phyloP scores from a whole-genome alignment of 495 filamentous ascomycete genomes.

The Aspergillus saccharolyticus region DNA sequence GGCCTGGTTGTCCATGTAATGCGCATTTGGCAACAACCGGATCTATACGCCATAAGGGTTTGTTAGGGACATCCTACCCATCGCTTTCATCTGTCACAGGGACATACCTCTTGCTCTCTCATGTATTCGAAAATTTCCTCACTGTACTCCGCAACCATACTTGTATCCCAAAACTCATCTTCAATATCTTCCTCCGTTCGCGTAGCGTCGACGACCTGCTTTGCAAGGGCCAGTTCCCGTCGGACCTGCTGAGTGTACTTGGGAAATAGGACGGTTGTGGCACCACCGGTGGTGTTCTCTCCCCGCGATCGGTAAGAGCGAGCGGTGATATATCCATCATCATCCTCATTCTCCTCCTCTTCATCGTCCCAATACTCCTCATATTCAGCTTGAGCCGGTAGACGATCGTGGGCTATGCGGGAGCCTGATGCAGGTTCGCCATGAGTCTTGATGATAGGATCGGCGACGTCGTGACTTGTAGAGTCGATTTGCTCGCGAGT shows the following conservation, averaged over 20 bases:
- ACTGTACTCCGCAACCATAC: slow-evolving; percentile 95
- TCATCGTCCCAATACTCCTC: slow-evolving; percentile 77
- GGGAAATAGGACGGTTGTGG: slow-evolving; percentile 69
- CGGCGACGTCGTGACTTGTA: slow-evolving; percentile 11
- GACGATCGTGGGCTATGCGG: slow-evolving; percentile 17
- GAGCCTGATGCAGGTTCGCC: slow-evolving; percentile 10
- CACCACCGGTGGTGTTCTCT: slow-evolving; percentile 74
- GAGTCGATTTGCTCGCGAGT: slow-evolving; percentile 11
- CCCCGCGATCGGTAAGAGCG: slow-evolving; percentile 67
- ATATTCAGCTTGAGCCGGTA: slow-evolving; percentile 44
- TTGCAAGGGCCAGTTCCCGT: slow-evolving; percentile 66
- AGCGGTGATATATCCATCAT: slow-evolving; percentile 74
- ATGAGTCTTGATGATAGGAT: slow-evolving; percentile 7
- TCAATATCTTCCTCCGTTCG: slow-evolving; percentile 62
- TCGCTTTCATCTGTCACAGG: neutral
- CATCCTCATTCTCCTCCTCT: slow-evolving; percentile 74
- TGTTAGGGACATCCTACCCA: slow-evolving; percentile 17
- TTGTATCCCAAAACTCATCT: slow-evolving; percentile 90
- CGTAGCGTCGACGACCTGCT: slow-evolving; percentile 57
- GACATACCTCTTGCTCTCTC: slow-evolving; percentile 76
- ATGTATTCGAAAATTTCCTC: slow-evolving; percentile 95
- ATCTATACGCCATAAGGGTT: slow-evolving; percentile 45
- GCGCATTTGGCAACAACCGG: slow-evolving; percentile 73
- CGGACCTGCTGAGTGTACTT: slow-evolving; percentile 55
- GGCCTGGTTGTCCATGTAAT: slow-evolving; percentile 96